These are phyloP conservation scores for Alternaria burnsii DNA, from an alignment of 2,329 filamentous ascomycete genomes.

Conservation along the genomic window DNA sequence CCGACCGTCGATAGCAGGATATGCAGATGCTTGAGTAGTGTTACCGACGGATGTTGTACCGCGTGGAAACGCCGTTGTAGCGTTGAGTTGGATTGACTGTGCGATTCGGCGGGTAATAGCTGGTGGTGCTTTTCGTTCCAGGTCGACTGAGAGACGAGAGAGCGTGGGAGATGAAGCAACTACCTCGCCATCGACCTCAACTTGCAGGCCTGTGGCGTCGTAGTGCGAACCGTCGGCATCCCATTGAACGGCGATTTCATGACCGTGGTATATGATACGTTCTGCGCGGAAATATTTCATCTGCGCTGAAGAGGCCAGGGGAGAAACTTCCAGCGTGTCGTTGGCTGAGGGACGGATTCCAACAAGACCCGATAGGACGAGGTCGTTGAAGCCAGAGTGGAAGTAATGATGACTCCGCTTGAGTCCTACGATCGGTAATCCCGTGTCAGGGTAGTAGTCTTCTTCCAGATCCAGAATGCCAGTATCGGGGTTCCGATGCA, in stretches of 20 bases:
- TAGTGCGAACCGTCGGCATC: constrained; percentile 49
- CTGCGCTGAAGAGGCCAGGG: constrained; percentile 42
- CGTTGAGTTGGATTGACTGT: constrained; percentile 50
- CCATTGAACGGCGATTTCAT: constrained; percentile 55
- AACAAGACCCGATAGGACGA: constrained; percentile 54
- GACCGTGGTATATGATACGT: constrained; percentile 54
- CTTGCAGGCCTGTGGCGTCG: constrained; percentile 40
- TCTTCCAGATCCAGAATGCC: constrained; percentile 53
- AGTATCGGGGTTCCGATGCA: constrained; percentile 51
- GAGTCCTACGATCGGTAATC: constrained; percentile 53
- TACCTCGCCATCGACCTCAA: constrained; percentile 49
- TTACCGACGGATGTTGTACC: constrained; percentile 44
- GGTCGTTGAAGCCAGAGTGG: constrained; percentile 56
- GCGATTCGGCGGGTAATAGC: constrained; percentile 44
- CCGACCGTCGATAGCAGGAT: constrained; percentile 52
- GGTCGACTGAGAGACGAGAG: constrained; percentile 31
- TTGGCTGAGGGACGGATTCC: constrained; percentile 53
- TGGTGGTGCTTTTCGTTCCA: constrained; percentile 31
- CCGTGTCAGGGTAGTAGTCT: constrained; percentile 56
- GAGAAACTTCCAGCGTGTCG: constrained; percentile 53
- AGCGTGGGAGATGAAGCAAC: constrained; percentile 42
- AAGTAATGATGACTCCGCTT: constrained; percentile 57
- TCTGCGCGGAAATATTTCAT: constrained; percentile 55
- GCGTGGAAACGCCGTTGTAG: constrained; percentile 38
- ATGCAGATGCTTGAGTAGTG: constrained; percentile 34